Base-by-base conservation (phyloP, 2,329 filamentous ascomycete species). In the Diaporthe sp. region DNA sequence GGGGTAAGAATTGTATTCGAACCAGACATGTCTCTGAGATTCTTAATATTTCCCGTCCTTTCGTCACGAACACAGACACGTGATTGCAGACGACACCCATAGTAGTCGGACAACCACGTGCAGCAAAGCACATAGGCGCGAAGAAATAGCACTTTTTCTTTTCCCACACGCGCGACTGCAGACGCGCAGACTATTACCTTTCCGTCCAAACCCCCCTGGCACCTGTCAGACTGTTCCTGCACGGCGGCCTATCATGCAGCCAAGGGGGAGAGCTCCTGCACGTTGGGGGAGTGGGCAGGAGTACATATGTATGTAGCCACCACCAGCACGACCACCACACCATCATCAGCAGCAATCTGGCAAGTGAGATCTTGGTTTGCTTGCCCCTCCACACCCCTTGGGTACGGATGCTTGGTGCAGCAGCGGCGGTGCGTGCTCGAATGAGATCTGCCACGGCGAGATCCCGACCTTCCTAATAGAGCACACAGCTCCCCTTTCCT, bases 171-270 rank as follows among this genome's bases (percentile, higher is more conserved):
- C 44, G 19, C 13, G 46, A 53, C 34, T n/a, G 22, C 46, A 53
- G 31, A 28, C 65, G 65, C 65, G 65, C 65, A 68, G 28, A 68
- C 28, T 39, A 25, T 65, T 22, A 65, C 39, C 65, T 22, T 22
- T 25, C 17, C 65, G 31, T 68, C 22, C 46, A n/a, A 28, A 1
- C 19, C 44, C 31, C 42, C 65, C 46, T 13, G 19, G 5, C 44
- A 53, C 65, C 65, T 68, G 65, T 68, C 65, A 68, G 65, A 68
- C 46, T 25, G 46, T 53, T 51, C 65, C 46, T 68, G 31, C 46
- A 25, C 65, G 22, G 46, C 65, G 65, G 46, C 65, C 65, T 39
- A 53, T 53, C 65, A 68, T 53, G 65, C 65, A 51, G 65, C 65
- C 65, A 68, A 68, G 46, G 31, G 17, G 34, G 44, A 37, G 31